Evolutionary conservation across 441 rosid species (phyloP), one percentile per base, ranked within the genome.

Genomic region (Corymbia citriodora): DNA sequence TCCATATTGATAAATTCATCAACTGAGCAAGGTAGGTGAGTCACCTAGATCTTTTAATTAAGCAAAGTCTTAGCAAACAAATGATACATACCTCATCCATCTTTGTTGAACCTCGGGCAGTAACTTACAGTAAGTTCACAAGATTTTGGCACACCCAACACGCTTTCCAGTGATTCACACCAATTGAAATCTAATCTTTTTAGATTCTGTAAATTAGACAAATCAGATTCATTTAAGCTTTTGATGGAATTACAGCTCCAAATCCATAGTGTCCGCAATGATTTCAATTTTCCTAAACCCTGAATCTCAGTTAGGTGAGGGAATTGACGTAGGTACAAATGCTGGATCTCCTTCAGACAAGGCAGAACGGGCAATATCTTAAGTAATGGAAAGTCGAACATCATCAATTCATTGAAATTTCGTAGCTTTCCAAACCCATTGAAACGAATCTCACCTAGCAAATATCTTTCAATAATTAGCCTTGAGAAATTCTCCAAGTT

Each of bases 101-200:
- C 31, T 25, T 5, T 25, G 15, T 61, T 5, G 31, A 61, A 61
- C 68, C 31, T 61, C 8, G 31, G 68, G 68, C 68, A 61, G 4
- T 11, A 1, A 10, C 7, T 0, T 61, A 27, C 0, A 6, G 8
- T 11, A 8, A 27, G 16, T 61, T 12, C 6, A 1, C 68, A 61
- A 27, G 31, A 61, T 13, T 27, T 5, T 61, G 68, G 68, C 68
- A 61, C 68, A 5, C 16, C 68, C 8, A 10, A 27, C 68, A 27
- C 3, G 31, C 68, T 27, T 16, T 61, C 0, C 17, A 61, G 0
- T 29, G 16, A 61, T 61, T 29, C 8, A 61, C 31, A 61, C 8
- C 8, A 3, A 61, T 27, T 6, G 8, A 61, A 61, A 2, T 12
- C 7, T 16, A 61, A 27, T 5, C 14, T 27, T 27, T 61, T 61